These are phyloP conservation scores for Daldinia eschscholtzii DNA, from an alignment of 2,329 filamentous ascomycete genomes.

Conservation along the genomic window DNA sequence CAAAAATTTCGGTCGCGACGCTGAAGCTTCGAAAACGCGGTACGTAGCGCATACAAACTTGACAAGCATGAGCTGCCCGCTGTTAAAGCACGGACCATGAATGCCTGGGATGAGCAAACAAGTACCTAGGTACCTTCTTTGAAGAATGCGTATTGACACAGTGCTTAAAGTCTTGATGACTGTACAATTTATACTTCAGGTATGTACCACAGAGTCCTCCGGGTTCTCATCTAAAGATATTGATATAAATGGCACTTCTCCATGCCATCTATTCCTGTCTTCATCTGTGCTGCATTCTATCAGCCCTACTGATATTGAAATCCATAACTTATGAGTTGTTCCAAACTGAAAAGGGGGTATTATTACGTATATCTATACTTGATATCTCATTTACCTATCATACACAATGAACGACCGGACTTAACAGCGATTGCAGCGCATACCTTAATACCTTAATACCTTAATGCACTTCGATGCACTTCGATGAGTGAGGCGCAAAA, in stretches of 20 bases:
- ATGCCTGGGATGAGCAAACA: constrained; percentile 5
- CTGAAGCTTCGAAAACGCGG: constrained; percentile 40
- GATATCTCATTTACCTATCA: constrained; percentile 9
- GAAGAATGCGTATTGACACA: not conserved
- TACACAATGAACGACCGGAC: not conserved
- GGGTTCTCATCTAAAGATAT: constrained; percentile 37
- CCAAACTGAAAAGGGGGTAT: not conserved
- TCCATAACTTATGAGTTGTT: not conserved
- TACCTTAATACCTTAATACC: too few relatives aligned
- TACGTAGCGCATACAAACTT: constrained; percentile 33
- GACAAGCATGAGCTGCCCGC: constrained; percentile 1
- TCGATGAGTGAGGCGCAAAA: constrained; percentile 20
- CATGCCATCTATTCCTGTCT: constrained; percentile 18
- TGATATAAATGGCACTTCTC: constrained; percentile 38
- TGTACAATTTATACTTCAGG: not conserved
- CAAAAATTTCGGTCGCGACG: constrained; percentile 40
- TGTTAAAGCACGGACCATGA: not conserved
- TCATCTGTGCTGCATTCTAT: constrained; percentile 14
- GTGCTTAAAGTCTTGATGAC: not conserved
- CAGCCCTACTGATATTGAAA: constrained; percentile 27
- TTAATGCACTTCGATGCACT: too few relatives aligned
- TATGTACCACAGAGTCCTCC: constrained; percentile 34
- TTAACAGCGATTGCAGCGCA: constrained; percentile 12
- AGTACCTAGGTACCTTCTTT: not conserved
- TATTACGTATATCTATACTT: constrained; percentile 1